Base-by-base conservation (phyloP, 129 eudicot genomes). In the Flaveria brownii region DNA sequence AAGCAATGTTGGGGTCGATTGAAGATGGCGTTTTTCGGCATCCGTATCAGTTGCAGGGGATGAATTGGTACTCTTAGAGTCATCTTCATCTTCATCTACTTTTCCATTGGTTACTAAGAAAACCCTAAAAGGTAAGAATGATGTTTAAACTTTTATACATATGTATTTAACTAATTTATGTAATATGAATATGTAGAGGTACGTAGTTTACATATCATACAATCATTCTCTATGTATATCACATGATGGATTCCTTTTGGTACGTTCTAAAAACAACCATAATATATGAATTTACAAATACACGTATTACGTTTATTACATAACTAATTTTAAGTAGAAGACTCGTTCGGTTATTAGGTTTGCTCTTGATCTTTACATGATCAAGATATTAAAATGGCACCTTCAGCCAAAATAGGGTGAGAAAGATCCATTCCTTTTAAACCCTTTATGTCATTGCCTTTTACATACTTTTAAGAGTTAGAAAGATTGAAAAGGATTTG, bases 11-110 rank as follows among this genome's bases (percentile, higher is more conserved):
- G 64, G 97, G 89, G 33, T 67, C 81, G 15, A 78, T 92, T 15
- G 87, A 84, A 20, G 97, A 92, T 36, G 92, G 91, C 20, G 88
- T 87, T 63, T 92, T 82, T 49, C 74, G 96, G 77, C 92, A 76
- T 75, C 86, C 81, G 3, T 84, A 89, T 81, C 91, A 85, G 64
- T 79, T 87, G 13, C 82, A 84, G 7, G 88, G 87, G 13, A 78
- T 86, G 87, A 89, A 92, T 77, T 90, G 98, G 98, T 92, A 84
- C 83, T 51, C 87, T 22, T 90, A 84, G 73, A 71, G 70, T 36
- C 69, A 60, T 78, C 77, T 77, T 66, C 11, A 41, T 41, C 26
- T 25, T 25, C 26, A 30, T 68, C 68, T 67, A 68, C 30, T 51
- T 49, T 62, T 59, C 36, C 16, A 9, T 62, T 70, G 45, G 55